Evolutionary conservation across 1,284 basidiomycete species (phyloP), one percentile per base, ranked within the genome.

Genomic region (Malassezia brasiliensis): DNA sequence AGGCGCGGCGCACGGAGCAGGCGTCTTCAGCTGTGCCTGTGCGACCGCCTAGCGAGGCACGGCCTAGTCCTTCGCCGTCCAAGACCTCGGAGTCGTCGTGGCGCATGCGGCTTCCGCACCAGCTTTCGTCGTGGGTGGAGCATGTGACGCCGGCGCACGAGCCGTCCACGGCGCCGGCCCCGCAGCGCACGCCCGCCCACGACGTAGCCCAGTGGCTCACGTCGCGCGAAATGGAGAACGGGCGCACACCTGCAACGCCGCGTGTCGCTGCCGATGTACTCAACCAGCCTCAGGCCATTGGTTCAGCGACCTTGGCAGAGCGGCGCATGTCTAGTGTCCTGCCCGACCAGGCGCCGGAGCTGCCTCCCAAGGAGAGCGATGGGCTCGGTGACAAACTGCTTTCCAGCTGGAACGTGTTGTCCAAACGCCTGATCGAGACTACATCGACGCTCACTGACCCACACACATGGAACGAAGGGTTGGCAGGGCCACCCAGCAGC

Each of bases 401-500:
- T 9, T 34, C 22, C 14, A 46, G 55, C 22, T 57, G 55, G 55
- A 47, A 52, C 30, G 50, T 52, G 6, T 37, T 57, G 10, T 57
- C 55, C 14, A 34, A 46, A 30, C 44, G 55, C 4, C 39, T 57
- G 37, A n/a, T 34, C 12, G 55, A 52, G 12, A 57, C 50, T 7
- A 50, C 55, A 3, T 35, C 32, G 5, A 36, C 37, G 0, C 20
- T 57, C 28, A 35, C 32, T 11, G 55, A 52, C 32, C 15, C 47
- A n/a, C 12, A 38, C 9, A 17, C 48, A 25, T 56, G 53, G 53
- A 35, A 30, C 17, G 53, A 50, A 5, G 25, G 28, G 35, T 36
- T 41, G 20, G 17, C 47, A 9, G 40, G 30, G n/a, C n/a, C 53
- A n/a, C 53, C 37, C 5, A 55, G 53, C 44, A 49, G 47, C 39